Percentiles rank a stretch among this genome's conserved stretches.
phyloP scores from a whole-genome alignment of 169 alveolate species.

The Plasmodium blacklocki region DNA sequence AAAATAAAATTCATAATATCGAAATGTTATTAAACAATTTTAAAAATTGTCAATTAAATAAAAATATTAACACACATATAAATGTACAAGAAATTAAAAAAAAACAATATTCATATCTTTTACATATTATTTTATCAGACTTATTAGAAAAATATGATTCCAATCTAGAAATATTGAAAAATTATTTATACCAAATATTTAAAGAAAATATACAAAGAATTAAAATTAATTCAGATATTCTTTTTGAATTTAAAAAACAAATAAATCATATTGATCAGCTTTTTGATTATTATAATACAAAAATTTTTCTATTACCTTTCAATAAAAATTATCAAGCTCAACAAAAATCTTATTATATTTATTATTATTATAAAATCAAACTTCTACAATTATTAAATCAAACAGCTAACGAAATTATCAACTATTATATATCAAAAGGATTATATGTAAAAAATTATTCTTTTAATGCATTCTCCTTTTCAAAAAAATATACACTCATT shows the following conservation, averaged over 20 bases:
- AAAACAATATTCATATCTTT: constrained; percentile 42
- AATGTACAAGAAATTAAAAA: constrained; percentile 17
- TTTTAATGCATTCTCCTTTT: constrained; percentile 19
- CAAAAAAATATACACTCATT: constrained; percentile 32
- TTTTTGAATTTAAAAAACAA: constrained; percentile 32
- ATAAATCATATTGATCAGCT: constrained; percentile 23
- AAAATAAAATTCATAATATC: constrained; percentile 7
- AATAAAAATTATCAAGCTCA: constrained; percentile 2
- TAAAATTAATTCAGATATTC: constrained; percentile 24
- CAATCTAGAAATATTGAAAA: constrained; percentile 8
- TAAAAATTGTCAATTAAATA: constrained; percentile 14
- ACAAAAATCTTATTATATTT: constrained; percentile 33
- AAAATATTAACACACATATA: background rate
- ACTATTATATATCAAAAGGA: constrained; percentile 66
- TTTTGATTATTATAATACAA: constrained; percentile 25
- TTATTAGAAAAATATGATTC: constrained; percentile 65
- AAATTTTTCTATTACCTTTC: constrained; percentile 10
- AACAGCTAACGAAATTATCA: constrained; percentile 40
- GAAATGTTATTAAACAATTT: constrained; percentile 18
- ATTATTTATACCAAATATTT: constrained; percentile 16
- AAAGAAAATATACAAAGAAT: constrained; percentile 55
- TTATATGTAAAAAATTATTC: constrained; percentile 43
- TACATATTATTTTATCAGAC: constrained; percentile 44
- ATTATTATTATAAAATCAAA: constrained; percentile 20
- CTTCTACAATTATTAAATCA: constrained; percentile 30